Base-by-base conservation (phyloP, 768 basidiomycete species). In the Fibroporia radiculosa region DNA sequence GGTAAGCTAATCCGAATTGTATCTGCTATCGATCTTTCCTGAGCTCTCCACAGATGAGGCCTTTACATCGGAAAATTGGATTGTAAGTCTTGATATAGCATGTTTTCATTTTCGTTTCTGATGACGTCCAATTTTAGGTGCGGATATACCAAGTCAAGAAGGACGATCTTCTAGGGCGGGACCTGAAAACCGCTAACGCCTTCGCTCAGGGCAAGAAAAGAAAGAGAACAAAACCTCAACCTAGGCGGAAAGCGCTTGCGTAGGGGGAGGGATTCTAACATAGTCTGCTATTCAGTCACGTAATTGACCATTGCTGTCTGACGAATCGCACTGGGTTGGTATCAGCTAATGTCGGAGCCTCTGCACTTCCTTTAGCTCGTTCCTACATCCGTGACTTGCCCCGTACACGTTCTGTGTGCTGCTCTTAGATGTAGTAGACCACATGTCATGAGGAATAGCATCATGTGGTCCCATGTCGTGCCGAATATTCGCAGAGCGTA, bases 51-150 rank as follows among this genome's bases (percentile, higher is more conserved):
- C 50, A 90, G 91, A 99, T 51, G 96, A 99, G 65, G 96, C 95
- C 6, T 99, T 93, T 71, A 99, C 96, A 1, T 90, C 92, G 6
- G 96, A 99, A 70, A 99, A 99, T 66, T 99, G 96, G 96, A 95
- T 99, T 53, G 95, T 92, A 57, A 64, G 81, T 71, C 32, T 32
- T 7, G 20, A 18, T 18, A 19, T 12, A 35, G 29, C 10, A 6
- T 32, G 6, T 40, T n/a, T 22, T 6, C 22, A 26, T 20, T 11
- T 36, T 37, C 31, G 16, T 16, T 1, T 29, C 44, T 41, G 34
- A 35, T 19, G 20, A 11, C 32, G 8, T 31, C 42, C 20, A 7
- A 19, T 10, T 22, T 13, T 52, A 84, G 82, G 83, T 92, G 47
- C 85, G 96, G 28, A 95, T 99, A 58, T 99, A 89, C 59, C 73